A percentile compares a stretch with the other conserved stretches of the same genome.
Conservation (phyloP, 805 yeast species). For the Tetrapisispora phaffii region DNA sequence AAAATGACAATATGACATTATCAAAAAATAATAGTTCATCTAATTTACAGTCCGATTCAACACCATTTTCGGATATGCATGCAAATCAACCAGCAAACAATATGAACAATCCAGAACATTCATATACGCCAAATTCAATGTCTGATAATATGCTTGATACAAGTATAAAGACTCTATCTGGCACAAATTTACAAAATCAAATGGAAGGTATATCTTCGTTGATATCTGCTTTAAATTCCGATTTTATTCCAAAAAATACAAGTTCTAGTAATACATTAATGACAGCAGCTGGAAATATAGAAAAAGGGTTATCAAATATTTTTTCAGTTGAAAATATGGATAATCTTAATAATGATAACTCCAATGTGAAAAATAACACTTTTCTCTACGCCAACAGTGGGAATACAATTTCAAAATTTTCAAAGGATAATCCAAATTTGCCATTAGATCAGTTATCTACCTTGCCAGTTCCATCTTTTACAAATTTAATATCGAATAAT, state of each 20-base stretch:
- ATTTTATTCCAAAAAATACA: not conserved
- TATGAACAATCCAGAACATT: not conserved
- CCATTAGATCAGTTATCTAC: not conserved
- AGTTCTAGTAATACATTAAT: not conserved
- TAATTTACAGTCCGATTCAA: not conserved
- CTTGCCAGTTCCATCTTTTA: not conserved
- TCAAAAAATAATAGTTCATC: not conserved
- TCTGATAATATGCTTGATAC: not conserved
- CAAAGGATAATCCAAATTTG: not conserved
- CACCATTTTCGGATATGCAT: not conserved
- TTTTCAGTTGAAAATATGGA: not conserved
- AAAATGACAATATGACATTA: not conserved
- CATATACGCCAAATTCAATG: conserved; percentile 1
- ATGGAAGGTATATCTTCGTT: conserved; percentile 15
- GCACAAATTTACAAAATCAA: not conserved
- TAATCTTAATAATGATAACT: not conserved
- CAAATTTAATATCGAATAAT: not conserved
- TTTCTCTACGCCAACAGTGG: not conserved
- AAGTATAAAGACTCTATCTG: not conserved
- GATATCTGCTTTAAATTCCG: conserved; percentile 9
- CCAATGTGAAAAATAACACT: not conserved
- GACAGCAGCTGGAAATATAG: not conserved
- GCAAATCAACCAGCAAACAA: not conserved
- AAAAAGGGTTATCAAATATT: not conserved
- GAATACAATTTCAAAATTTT: not conserved